A percentile compares a stretch with the other conserved stretches of the same genome.
Conservation (phyloP, 108 stramenopile species). For the Skeletonema potamos region DNA sequence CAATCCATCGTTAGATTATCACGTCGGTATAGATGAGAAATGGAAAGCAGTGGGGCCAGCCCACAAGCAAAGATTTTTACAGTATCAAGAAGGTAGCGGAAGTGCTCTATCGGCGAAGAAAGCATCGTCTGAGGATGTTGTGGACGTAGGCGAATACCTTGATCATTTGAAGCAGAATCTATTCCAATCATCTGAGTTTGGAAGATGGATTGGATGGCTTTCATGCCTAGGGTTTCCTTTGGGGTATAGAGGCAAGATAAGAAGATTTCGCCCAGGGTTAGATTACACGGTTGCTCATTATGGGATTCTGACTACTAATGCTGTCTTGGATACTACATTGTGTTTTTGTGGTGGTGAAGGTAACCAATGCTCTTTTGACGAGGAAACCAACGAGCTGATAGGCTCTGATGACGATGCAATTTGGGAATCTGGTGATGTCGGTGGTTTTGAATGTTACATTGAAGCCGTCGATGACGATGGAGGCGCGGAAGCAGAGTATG, state of each 20-base stretch:
- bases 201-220: slow-evolving; percentile 52
- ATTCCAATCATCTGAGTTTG: slow-evolving; percentile 64
- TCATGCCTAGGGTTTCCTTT: slow-evolving; percentile 70
- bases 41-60: slow-evolving; percentile 92
- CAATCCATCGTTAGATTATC: slow-evolving; percentile 58
- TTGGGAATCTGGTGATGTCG: slow-evolving; percentile 91
- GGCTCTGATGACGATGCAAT: slow-evolving; percentile 61
- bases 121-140: not conserved
- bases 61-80: slow-evolving; percentile 91
- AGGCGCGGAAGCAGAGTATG: slow-evolving; percentile 84
- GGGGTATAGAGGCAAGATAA: slow-evolving; percentile 65
- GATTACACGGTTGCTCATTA: slow-evolving; percentile 98
- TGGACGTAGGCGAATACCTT: slow-evolving; percentile 39
- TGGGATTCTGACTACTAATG: slow-evolving; percentile 65
- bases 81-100: slow-evolving; percentile 27
- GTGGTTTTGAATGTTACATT: slow-evolving; percentile 97
- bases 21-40: slow-evolving; percentile 54
- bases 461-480: slow-evolving; percentile 89
- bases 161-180: slow-evolving; percentile 48
- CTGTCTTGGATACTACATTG: slow-evolving; percentile 89
- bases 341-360: slow-evolving; percentile 70
- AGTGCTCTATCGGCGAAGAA: not conserved
- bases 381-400: slow-evolving; percentile 47
- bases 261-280: slow-evolving; percentile 94
- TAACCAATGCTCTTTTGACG: slow-evolving; percentile 50